Evolutionary conservation across 2,329 filamentous ascomycete genomes (phyloP).

Genomic region (Diaporthe sp.): DNA sequence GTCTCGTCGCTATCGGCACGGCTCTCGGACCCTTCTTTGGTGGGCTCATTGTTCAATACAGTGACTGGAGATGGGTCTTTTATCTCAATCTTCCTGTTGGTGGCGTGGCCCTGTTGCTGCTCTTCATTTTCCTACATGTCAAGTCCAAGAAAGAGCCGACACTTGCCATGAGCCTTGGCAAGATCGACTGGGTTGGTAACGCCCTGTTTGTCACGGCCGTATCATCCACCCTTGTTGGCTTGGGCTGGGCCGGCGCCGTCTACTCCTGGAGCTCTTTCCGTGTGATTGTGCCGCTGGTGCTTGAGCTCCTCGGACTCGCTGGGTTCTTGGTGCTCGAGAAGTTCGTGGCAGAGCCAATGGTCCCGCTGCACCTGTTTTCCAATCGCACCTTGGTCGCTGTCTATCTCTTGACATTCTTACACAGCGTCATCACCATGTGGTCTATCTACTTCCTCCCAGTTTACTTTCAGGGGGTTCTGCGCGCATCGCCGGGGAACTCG

Average conservation of each 20-base stretch:
- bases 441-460: slow-evolving; percentile 54
- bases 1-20: neutral
- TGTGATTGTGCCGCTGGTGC: neutral
- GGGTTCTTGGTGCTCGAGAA: slow-evolving; percentile 26
- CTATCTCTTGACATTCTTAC: slow-evolving; percentile 52
- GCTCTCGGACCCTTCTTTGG: slow-evolving; percentile 25
- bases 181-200: slow-evolving; percentile 30
- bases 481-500: slow-evolving; percentile 43
- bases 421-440: slow-evolving; percentile 51
- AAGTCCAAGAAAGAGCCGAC: neutral
- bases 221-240: slow-evolving; percentile 3
- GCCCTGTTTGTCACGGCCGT: slow-evolving; percentile 3
- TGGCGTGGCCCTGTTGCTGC: slow-evolving; percentile 44
- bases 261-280: slow-evolving; percentile 19
- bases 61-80: slow-evolving; percentile 33
- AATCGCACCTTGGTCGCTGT: slow-evolving; percentile 52
- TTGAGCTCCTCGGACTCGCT: neutral
- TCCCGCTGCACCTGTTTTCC: slow-evolving; percentile 58
- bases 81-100: slow-evolving; percentile 49
- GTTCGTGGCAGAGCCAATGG: slow-evolving; percentile 46
- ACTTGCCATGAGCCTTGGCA: neutral
- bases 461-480: slow-evolving; percentile 58
- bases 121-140: slow-evolving; percentile 44
- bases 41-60: slow-evolving; percentile 19
- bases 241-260: slow-evolving; percentile 10